Conservation (phyloP, 441 rosid genomes). For the Syzygium malaccense region DNA sequence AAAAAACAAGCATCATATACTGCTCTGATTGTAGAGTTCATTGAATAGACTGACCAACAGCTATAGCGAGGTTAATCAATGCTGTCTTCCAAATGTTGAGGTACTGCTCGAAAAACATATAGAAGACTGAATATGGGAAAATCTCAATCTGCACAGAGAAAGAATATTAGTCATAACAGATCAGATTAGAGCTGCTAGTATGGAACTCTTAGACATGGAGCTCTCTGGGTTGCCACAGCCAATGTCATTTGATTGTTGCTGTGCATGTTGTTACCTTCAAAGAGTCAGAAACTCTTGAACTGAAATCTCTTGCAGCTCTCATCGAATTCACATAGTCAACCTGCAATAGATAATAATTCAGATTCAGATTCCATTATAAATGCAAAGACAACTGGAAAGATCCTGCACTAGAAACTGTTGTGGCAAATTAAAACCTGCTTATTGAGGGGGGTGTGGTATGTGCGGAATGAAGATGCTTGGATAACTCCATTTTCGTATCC, state of each 20-base stretch:
- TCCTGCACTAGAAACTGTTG: neutral
- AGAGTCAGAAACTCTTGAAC: conserved; percentile 71
- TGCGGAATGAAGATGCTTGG: conserved; percentile 97
- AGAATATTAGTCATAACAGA: neutral
- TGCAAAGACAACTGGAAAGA: neutral
- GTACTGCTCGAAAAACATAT: conserved; percentile 98
- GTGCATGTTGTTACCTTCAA: conserved; percentile 46
- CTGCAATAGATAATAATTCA: conserved; percentile 27
- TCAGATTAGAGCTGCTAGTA: neutral
- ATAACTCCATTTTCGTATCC: conserved; percentile 75
- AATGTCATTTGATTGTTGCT: neutral
- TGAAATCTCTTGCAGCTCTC: conserved; percentile 91
- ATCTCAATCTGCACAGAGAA: conserved; percentile 75
- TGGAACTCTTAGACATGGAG: neutral
- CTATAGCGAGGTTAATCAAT: conserved; percentile 87
- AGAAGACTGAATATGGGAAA: conserved; percentile 95
- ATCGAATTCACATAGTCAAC: conserved; percentile 79
- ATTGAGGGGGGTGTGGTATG: conserved; percentile 95
- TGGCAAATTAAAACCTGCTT: conserved; percentile 54
- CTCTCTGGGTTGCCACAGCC: neutral
- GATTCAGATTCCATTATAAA: neutral
- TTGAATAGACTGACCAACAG: conserved; percentile 62
- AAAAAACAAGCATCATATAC: neutral
- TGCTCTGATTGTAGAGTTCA: neutral
- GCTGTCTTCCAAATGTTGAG: conserved; percentile 98